Evolutionary conservation across 2,329 filamentous ascomycete genomes (phyloP), one percentile per base, ranked within the genome.

Genomic region (Pestalotiopsis sp.): DNA sequence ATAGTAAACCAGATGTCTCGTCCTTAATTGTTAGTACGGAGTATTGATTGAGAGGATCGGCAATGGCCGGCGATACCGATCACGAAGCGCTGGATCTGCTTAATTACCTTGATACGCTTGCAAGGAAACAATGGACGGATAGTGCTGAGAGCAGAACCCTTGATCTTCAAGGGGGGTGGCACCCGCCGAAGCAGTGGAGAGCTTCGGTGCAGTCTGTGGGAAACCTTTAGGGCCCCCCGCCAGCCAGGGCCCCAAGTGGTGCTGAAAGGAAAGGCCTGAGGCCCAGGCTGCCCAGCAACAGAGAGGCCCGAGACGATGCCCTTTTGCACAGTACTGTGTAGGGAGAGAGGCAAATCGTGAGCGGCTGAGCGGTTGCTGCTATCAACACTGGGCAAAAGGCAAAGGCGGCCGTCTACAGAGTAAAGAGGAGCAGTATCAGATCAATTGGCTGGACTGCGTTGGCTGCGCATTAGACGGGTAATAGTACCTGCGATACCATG

Each of bases 171-270:
- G 58, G 58, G 58, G 30, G 24, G 58, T 58, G 56, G 56, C 22
- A 39, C n/a, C 35, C 58, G 58, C 30, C n/a, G 30, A 61, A 52
- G 44, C 35, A 61, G 58, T 61, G 58, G 58, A 61, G 58, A 61
- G 58, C 58, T 61, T 61, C 30, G 26, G 56, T 35, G 56, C 56
- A 35, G 56, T 58, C 22, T 26, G 56, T 58, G 44, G 44, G 22
- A 52, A 52, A 22, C 44, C 44, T 52, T 52, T 52, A 52, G 44
- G 44, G 5, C 44, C 5, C 44, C 44, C 44, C 44, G n/a, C 44
- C 44, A 20, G 17, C 17, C 44, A 20, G 10, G 44, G 44, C 44
- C 17, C 17, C 44, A 48, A 48, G 4, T 20, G 44, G 44, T 17
- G 44, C 17, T 14, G n/a, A 48, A 17, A 7, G 44, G n/a, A 48